These are phyloP conservation scores for Pseudopithomyces chartarum DNA, from an alignment of 2,329 filamentous ascomycete species.

Conservation along the genomic window DNA sequence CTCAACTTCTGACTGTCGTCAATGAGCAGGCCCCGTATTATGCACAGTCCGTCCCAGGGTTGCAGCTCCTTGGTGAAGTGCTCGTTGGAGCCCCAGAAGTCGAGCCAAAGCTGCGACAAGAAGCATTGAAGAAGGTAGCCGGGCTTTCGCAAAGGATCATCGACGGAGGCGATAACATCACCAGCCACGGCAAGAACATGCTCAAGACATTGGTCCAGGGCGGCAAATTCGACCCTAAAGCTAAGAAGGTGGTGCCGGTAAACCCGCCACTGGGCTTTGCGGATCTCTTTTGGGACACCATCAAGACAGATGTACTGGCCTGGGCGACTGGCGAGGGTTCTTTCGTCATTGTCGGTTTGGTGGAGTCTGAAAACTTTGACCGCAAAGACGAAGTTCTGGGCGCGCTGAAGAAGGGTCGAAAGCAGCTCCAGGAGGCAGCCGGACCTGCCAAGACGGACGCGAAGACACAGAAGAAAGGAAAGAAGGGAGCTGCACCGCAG, in stretches of 20 bases:
- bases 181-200: constrained; percentile 75
- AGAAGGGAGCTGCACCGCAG: constrained; percentile 46
- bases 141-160: constrained; percentile 44
- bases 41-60: constrained; percentile 77
- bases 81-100: constrained; percentile 77
- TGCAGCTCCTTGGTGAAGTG: constrained; percentile 83
- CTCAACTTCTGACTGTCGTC: constrained; percentile 76
- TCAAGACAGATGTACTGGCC: constrained; percentile 72
- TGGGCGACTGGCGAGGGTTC: constrained; percentile 89
- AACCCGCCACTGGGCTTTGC: constrained; percentile 82
- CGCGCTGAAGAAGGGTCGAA: constrained; percentile 74
- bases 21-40: constrained; percentile 70
- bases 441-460: constrained; percentile 40
- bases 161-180: constrained; percentile 45
- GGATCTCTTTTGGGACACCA: constrained; percentile 77
- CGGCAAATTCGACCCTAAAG: constrained; percentile 78
- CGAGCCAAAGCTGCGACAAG: constrained; percentile 58
- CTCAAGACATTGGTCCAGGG: constrained; percentile 90
- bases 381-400: constrained; percentile 70
- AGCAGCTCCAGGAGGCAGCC: constrained; percentile 69
- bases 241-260: constrained; percentile 70
- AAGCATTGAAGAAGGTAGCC: constrained; percentile 71
- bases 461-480: constrained; percentile 27
- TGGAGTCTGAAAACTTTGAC: constrained; percentile 74
- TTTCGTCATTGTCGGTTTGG: constrained; percentile 81